phyloP scores from a whole-genome alignment of 2,329 filamentous ascomycete genomes.

The Stagonosporopsis rhizophila region DNA sequence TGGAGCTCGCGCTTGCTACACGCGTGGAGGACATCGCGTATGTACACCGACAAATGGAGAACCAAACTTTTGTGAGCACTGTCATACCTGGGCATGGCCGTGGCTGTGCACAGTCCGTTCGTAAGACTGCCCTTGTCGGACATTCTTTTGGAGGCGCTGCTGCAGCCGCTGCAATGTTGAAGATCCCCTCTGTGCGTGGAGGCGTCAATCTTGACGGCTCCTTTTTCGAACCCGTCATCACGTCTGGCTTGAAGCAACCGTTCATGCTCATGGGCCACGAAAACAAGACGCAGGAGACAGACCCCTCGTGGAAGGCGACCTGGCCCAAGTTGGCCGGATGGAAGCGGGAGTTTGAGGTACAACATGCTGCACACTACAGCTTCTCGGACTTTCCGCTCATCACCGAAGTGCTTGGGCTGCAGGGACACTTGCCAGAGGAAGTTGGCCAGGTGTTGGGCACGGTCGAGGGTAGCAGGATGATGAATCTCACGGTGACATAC shows the following conservation, averaged over 20 bases:
- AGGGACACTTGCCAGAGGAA: slow-evolving; percentile 24
- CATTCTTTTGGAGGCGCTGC: slow-evolving; percentile 50
- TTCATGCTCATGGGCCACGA: slow-evolving; percentile 39
- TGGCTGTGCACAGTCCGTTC: not conserved
- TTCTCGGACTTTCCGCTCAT: slow-evolving; percentile 38
- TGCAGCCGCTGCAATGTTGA: slow-evolving; percentile 26
- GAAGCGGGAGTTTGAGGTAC: slow-evolving; percentile 39
- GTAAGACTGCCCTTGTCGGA: slow-evolving; percentile 36
- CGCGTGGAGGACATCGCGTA: slow-evolving; percentile 36
- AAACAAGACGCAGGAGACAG: slow-evolving; percentile 38
- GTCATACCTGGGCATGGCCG: slow-evolving; percentile 12
- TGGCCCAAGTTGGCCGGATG: slow-evolving; percentile 34
- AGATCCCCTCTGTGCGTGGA: slow-evolving; percentile 29
- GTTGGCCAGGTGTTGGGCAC: slow-evolving; percentile 30
- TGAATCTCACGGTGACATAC: slow-evolving; percentile 29
- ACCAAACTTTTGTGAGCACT: slow-evolving; percentile 15
- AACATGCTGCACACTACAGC: slow-evolving; percentile 35
- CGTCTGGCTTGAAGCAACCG: slow-evolving; percentile 22
- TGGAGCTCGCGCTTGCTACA: slow-evolving; percentile 29
- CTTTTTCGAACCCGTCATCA: slow-evolving; percentile 34
- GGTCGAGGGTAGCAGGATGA: slow-evolving; percentile 31
- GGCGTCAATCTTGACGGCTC: slow-evolving; percentile 49
- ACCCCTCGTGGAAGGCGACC: slow-evolving; percentile 35
- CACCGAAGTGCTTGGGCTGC: slow-evolving; percentile 23
- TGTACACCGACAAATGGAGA: slow-evolving; percentile 27